Conservation (phyloP, 345 rosid species). For the Ailanthus altissimus region DNA sequence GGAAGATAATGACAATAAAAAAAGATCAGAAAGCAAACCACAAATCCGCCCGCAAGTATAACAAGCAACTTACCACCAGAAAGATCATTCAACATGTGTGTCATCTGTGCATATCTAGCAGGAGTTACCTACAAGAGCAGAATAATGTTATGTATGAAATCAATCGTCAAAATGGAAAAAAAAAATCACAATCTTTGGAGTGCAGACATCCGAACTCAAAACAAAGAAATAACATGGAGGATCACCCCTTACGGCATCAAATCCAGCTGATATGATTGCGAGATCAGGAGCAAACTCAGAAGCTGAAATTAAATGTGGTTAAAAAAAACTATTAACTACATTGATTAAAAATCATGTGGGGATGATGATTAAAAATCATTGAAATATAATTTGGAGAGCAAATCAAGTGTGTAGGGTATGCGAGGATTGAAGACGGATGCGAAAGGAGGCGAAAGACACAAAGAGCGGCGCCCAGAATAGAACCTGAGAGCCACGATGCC, state of each 20-base stretch:
- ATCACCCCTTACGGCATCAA: constrained; percentile 99
- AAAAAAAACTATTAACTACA: constrained; percentile 12
- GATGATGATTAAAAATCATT: no score
- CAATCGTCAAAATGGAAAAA: background rate
- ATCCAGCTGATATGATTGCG: constrained; percentile 93
- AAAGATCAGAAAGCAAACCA: constrained; percentile 19
- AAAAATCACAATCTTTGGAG: background rate
- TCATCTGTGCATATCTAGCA: constrained; percentile 84
- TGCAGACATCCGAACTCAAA: constrained; percentile 4
- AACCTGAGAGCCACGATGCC: no score
- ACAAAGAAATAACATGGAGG: constrained; percentile 44
- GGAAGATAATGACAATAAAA: constrained; percentile 6
- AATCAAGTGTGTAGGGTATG: no score
- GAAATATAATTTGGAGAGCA: no score
- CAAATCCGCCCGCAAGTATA: constrained; percentile 96
- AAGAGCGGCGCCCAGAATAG: no score
- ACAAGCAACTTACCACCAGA: constrained; percentile 86
- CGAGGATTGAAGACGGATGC: no score
- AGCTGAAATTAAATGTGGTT: constrained; percentile 55
- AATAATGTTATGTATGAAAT: background rate
- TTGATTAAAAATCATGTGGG: no score
- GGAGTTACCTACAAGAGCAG: constrained; percentile 66
- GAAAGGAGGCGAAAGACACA: no score
- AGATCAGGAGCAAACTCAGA: constrained; percentile 88
- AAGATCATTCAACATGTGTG: constrained; percentile 63